Percentiles rank a stretch among this genome's conserved stretches.
Evolutionary conservation across 2,329 filamentous ascomycete species (phyloP).

Genomic region (Pseudogymnoascus sp.): DNA sequence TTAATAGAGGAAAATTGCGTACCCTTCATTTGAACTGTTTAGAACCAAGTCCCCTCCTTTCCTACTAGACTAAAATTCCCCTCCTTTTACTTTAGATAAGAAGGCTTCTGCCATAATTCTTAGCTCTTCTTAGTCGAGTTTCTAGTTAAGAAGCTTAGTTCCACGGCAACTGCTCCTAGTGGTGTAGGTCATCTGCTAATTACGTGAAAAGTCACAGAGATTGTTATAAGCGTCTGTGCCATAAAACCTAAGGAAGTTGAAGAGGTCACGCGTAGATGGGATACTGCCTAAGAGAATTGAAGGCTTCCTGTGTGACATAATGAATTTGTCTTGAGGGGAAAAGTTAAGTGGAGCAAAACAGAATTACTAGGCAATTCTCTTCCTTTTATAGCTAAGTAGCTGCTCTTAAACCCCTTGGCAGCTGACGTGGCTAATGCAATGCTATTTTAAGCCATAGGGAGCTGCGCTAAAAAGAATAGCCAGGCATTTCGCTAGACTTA

Average conservation of each 20-base stretch:
- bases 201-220: constrained; percentile 10
- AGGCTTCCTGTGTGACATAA: neutral
- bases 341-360: neutral
- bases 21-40: neutral
- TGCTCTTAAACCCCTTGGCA: neutral
- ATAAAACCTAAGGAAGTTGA: constrained; percentile 12
- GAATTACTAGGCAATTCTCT: neutral
- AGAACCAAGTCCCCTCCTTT: neutral
- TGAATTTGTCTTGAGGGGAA: neutral
- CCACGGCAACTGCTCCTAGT: neutral
- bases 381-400: neutral
- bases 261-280: constrained; percentile 12
- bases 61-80: constrained; percentile 10
- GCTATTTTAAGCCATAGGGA: neutral
- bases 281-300: constrained; percentile 6
- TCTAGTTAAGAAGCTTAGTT: constrained; percentile 10
- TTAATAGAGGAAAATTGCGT: neutral
- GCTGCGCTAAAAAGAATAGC: neutral
- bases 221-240: neutral
- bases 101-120: constrained; percentile 11
- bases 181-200: constrained; percentile 11
- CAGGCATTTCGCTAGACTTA: neutral
- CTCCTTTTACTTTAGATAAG: constrained; percentile 10
- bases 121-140: constrained; percentile 10
- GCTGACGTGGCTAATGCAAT: neutral